Evolutionary conservation across 1,139 yeast species (phyloP).

Genomic region (Meyerozyma smithsonii): DNA sequence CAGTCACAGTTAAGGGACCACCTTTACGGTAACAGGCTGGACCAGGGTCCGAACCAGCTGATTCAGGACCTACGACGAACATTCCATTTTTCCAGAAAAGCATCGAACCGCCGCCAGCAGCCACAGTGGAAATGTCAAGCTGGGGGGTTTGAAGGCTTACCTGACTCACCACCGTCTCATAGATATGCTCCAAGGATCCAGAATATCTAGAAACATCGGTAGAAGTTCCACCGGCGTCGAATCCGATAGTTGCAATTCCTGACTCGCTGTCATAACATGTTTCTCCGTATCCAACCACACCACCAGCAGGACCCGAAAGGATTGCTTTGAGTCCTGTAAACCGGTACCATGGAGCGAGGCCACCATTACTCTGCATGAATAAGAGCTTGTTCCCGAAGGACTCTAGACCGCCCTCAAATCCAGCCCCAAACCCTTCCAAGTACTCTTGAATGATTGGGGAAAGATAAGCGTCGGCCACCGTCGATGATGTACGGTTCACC

Average conservation of each 20-base stretch:
- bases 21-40: conserved; percentile 45
- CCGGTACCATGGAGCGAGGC: conserved; percentile 45
- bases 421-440: conserved; percentile 33
- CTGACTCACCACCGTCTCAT: conserved; percentile 41
- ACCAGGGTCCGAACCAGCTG: conserved; percentile 46
- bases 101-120: conserved; percentile 47
- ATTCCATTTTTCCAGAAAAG: conserved; percentile 42
- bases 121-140: conserved; percentile 43
- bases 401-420: conserved; percentile 40
- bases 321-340: conserved; percentile 46
- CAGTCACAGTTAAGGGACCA: conserved; percentile 45
- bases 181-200: conserved; percentile 38
- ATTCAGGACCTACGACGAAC: conserved; percentile 46
- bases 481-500: conserved; percentile 40
- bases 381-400: conserved; percentile 39
- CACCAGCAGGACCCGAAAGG: conserved; percentile 49
- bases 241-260: conserved; percentile 40
- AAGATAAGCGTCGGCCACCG: conserved; percentile 43
- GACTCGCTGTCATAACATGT: conserved; percentile 34
- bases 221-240: conserved; percentile 47
- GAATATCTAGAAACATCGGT: conserved; percentile 43
- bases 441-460: conserved; percentile 35
- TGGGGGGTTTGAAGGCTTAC: conserved; percentile 43
- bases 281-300: conserved; percentile 46
- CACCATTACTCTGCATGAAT: conserved; percentile 49